Conservation (phyloP, 192 early-diverging fungal genomes). For the Entophlyctis helioformis region DNA sequence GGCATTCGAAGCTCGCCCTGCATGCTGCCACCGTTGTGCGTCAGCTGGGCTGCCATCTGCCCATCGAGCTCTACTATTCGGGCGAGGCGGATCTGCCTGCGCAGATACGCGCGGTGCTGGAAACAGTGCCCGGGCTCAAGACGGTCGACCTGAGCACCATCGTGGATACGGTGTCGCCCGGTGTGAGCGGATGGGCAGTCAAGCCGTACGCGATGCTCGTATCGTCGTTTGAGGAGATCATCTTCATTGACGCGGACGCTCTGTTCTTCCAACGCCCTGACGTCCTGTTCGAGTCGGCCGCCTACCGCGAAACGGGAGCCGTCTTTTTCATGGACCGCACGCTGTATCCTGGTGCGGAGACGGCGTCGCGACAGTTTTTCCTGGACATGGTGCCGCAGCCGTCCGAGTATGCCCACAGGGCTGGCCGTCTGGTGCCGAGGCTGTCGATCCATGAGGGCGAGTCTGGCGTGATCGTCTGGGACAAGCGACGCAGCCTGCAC, state of each 20-base stretch:
- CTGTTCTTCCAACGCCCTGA: constrained; percentile 50
- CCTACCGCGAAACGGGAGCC: constrained; percentile 46
- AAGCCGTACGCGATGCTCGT: constrained; percentile 61
- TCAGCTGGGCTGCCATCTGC: constrained; percentile 14
- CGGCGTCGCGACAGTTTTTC: background rate
- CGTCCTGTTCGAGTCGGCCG: constrained; percentile 37
- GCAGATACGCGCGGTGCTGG: constrained; percentile 14
- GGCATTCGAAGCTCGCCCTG: constrained; percentile 3
- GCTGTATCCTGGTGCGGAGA: background rate
- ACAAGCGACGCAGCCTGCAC: constrained; percentile 31
- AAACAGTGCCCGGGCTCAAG: constrained; percentile 12
- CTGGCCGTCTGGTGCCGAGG: background rate
- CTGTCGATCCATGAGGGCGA: constrained; percentile 39
- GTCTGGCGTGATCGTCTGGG: constrained; percentile 46
- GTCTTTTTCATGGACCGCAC: constrained; percentile 49
- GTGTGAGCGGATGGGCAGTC: constrained; percentile 45
- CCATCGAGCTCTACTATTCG: constrained; percentile 47
- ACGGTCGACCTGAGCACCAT: constrained; percentile 14
- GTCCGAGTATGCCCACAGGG: background rate
- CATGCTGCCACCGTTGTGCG: constrained; percentile 2
- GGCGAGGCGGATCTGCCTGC: constrained; percentile 14
- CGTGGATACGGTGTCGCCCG: constrained; percentile 21
- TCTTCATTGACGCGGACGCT: constrained; percentile 63
- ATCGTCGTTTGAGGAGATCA: constrained; percentile 42
- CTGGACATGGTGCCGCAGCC: background rate